phyloP scores from a whole-genome alignment of 164 flowering plant genomes.

The Stephania yunnanensis region DNA sequence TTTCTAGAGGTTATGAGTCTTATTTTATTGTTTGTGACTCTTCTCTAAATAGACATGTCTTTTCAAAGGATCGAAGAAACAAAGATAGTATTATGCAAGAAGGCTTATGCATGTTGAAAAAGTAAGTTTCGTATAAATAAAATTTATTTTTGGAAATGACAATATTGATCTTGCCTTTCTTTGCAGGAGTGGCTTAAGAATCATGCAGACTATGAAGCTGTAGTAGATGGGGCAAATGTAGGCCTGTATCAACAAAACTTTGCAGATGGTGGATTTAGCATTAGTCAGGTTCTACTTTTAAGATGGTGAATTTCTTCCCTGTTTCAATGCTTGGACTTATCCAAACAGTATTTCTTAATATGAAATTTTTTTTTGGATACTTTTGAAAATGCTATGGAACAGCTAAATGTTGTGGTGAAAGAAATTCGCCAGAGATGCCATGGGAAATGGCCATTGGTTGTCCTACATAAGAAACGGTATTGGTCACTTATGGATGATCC shows the following conservation, averaged over 20 bases:
- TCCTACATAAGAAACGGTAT: slow-evolving; percentile 68
- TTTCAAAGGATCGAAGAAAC: background rate
- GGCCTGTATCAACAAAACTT: slow-evolving; percentile 84
- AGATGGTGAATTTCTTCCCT: slow-evolving; percentile 8
- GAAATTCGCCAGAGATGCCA: slow-evolving; percentile 43
- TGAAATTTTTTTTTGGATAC: slow-evolving; percentile 7
- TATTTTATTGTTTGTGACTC: background rate
- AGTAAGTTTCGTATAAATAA: background rate
- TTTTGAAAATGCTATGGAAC: slow-evolving; percentile 41
- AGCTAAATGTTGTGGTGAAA: slow-evolving; percentile 78
- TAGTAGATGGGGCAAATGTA: slow-evolving; percentile 88
- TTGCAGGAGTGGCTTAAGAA: slow-evolving; percentile 68
- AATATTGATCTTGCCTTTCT: background rate
- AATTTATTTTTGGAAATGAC: background rate
- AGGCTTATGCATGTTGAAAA: background rate
- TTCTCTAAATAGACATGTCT: background rate
- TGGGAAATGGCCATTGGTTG: slow-evolving; percentile 68
- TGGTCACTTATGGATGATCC: slow-evolving; percentile 44
- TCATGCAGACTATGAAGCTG: slow-evolving; percentile 50
- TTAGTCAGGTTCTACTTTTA: slow-evolving; percentile 56
- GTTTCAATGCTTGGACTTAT: background rate
- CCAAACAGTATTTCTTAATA: background rate
- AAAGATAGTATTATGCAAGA: background rate
- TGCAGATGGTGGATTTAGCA: slow-evolving; percentile 74
- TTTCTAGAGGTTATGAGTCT: too few species aligned